Evolutionary conservation across 306 rosid genomes (phyloP), one percentile per base, ranked within the genome.

Genomic region (Rosa lucieae): DNA sequence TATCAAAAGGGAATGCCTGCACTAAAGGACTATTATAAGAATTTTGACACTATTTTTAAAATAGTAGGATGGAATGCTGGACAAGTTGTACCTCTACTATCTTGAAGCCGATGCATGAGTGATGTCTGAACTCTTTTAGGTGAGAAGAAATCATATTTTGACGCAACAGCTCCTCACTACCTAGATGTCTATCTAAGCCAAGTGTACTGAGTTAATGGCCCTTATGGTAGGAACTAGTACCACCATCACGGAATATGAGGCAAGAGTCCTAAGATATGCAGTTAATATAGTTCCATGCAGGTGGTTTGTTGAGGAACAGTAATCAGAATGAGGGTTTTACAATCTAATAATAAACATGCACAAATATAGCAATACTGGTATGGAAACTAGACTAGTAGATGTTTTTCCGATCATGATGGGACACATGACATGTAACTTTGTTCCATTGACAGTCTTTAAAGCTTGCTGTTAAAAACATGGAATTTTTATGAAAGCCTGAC

Each of bases 1-100:
- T 86, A 81, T 92, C 82, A 87, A 84, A 89, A 23, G 95, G 97
- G 83, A 87, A 92, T 61, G 97, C 94, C 99, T 92, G 97, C 91
- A 87, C 72, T 81, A 85, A 66, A 72, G 39, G 84, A 88, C 70
- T 52, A 44, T 26, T 69, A 67, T 85, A 48, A 86, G 83, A 72
- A 44, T 32, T 55, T 62, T 53, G 62, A 67, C 43, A 43, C 40
- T 32, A 56, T 46, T 51, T 59, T 29, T 11, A 1, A 11, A 46
- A 76, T 35, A 44, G 79, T 49, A 80, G 66, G 49, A 42, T 70
- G 49, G 6, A 26, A 77, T 43, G 73, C 51, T 11, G 71, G 78
- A 58, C 13, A 78, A 78, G 11, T 52, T 68, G 44, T 70, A 74
- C 5, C 15, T 21, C 46, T 43, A 3, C 72, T 40, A 71, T 43